Base-by-base conservation (phyloP, 2,329 filamentous ascomycete genomes). In the Botrytis squamosa region DNA sequence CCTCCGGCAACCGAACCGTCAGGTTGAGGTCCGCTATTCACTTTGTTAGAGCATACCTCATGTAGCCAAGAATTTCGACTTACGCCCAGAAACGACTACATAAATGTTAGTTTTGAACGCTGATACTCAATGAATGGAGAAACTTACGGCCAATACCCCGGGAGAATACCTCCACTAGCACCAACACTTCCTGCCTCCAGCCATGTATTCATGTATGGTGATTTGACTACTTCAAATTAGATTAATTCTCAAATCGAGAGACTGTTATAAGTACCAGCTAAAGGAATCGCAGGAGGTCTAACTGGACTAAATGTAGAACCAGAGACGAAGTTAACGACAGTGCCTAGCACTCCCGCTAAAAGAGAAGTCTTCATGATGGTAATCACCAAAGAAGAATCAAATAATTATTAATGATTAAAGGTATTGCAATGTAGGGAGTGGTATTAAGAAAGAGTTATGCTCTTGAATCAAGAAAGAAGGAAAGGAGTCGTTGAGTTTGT, bases 171-270 rank as follows among this genome's bases (percentile, higher is more conserved):
- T 59, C 90, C 89, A 78, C 90, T 88, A 7, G 88, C 87, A 42
- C 87, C 88, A 80, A 89, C 85, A 52, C 84, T 88, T 2, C 90
- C 90, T 16, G 86, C 89, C 74, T 88, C 83, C 42, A 92, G 84
- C 92, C 92, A 94, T n/a, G 90, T 88, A 80, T 88, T 93, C 64
- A 95, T 83, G 77, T 95, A 95, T 0, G 93, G 93, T 22, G 90
- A 91, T 76, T 88, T 89, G 57, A 95, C 79, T 80, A 29, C 5
- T 42, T 22, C 25, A 44, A 20, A 3, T 73, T 36, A 73, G 71
- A 55, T 22, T 4, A 8, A 52, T 33, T 60, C 20, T 72, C 20
- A 10, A 22, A 10, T 20, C 1, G 42, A 36, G 5, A 33, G 8
- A 8, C 20, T 18, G 18, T 57, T 22, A 52, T 71, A 67, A 8